Percentiles rank a stretch among this genome's conserved stretches.
Evolutionary conservation across 169 alveolate genomes (phyloP).

Genomic region (Eimeria sp.): DNA sequence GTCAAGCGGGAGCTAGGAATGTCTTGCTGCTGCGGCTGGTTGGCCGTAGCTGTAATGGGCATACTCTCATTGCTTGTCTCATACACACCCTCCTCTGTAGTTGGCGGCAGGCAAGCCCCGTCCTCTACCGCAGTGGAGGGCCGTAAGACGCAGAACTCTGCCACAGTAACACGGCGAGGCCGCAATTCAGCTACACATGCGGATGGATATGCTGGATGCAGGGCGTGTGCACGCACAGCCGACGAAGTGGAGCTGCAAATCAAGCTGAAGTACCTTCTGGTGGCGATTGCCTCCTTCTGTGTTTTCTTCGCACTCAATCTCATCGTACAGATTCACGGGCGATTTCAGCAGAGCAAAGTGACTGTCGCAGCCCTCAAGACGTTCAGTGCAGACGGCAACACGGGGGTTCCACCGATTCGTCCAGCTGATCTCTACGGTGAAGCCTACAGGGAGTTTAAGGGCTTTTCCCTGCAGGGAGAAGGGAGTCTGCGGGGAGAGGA

Average conservation of each 20-base stretch:
- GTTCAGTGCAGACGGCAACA: not conserved
- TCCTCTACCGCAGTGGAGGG: not conserved
- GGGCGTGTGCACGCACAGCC: slow-evolving; percentile 22
- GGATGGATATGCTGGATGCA: not conserved
- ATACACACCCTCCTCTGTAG: slow-evolving; percentile 22
- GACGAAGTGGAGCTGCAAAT: slow-evolving; percentile 60
- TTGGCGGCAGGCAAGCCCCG: not conserved
- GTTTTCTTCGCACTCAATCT: slow-evolving; percentile 62
- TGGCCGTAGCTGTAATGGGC: slow-evolving; percentile 77
- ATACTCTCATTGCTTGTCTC: slow-evolving; percentile 65
- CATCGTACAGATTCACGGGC: slow-evolving; percentile 70
- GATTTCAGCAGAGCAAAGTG: slow-evolving; percentile 67
- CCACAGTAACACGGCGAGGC: not conserved
- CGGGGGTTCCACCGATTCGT: not conserved
- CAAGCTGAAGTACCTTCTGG: slow-evolving; percentile 49
- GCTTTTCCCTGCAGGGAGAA: not conserved
- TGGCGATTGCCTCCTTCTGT: slow-evolving; percentile 52
- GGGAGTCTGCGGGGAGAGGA: not conserved
- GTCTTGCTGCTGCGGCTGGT: slow-evolving; percentile 83
- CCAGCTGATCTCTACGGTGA: not conserved
- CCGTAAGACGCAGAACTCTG: not conserved
- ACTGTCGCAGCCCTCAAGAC: slow-evolving; percentile 52
- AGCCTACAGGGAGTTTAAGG: not conserved
- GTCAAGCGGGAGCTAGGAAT: slow-evolving; percentile 80
- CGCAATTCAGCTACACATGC: not conserved